A percentile compares a stretch with the other conserved stretches of the same genome.
Conservation (phyloP, 2,329 filamentous ascomycete species). For the Colletotrichum cereale region DNA sequence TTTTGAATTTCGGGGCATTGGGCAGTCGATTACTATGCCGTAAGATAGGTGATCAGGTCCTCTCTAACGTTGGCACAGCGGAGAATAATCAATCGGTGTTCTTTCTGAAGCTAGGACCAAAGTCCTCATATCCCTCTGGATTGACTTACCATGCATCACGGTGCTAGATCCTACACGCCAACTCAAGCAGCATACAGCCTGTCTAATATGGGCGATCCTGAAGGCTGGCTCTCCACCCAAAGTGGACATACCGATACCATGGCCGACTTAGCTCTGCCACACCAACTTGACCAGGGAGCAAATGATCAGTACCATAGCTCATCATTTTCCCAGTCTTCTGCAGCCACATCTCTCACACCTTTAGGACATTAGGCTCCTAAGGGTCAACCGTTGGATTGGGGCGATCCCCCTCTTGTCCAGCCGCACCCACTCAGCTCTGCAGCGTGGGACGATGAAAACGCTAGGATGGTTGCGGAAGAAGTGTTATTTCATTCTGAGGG, state of each 20-base stretch:
- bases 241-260: background rate
- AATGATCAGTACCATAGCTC: background rate
- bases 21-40: background rate
- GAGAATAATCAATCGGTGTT: background rate
- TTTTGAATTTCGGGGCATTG: background rate
- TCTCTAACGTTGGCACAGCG: background rate
- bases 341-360: background rate
- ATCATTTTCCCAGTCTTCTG: too few species aligned
- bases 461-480: background rate
- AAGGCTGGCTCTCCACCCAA: background rate
- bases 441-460: background rate
- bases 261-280: background rate
- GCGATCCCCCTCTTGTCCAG: background rate
- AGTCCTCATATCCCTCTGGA: too few species aligned
- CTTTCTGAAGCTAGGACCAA: background rate
- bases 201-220: background rate
- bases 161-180: background rate
- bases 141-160: background rate
- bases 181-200: background rate
- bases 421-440: background rate
- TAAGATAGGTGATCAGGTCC: too few species aligned
- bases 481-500: background rate
- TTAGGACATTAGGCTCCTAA: constrained; percentile 6
- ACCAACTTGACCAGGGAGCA: too few species aligned
- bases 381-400: background rate